Base-by-base conservation (phyloP, 2,329 filamentous ascomycete species). In the Trematosphaeria pertusa region DNA sequence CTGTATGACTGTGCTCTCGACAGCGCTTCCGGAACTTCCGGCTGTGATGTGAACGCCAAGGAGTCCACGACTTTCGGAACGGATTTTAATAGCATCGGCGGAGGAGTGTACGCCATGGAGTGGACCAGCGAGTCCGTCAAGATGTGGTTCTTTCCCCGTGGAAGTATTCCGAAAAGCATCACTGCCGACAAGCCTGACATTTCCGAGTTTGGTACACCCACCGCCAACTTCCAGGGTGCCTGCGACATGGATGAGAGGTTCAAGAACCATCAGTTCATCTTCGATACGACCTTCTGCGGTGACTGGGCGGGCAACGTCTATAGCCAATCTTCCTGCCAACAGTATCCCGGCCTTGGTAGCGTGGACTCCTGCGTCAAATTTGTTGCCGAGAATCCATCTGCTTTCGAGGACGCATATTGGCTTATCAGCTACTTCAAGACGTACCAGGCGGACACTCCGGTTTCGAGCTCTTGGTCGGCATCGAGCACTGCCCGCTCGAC, bases 211-310 rank as follows among this genome's bases (percentile, higher is more conserved):
- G 86, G 84, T 8, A 73, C 65, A 0, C 88, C 91, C 0, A 65
- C 80, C 1, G 88, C 87, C 10, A 77, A 76, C 26, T 96, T 95
- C 73, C 71, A 78, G n/a, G 82, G 85, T 1, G 79, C 77, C 46
- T 97, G 92, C 72, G 75, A 91, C 61, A 87, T 95, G 50, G 78
- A 86, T 50, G 55, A 73, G 2, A 79, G 87, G 69, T 94, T 96
- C 74, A 73, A 74, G 48, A 73, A 87, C 48, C 81, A 95, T 75
- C 81, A 86, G 56, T 84, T 97, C 59, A 82, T 92, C 59, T 86
- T 93, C 72, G 84, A 91, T 73, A 93, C 85, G 2, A 88, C 87
- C n/a, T 89, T n/a, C n/a, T n/a, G n/a, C n/a, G n/a, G n/a, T n/a
- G n/a, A n/a, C n/a, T n/a, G n/a, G n/a, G n/a, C n/a, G 4, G 90